These are phyloP conservation scores for Tulasnella sp. DNA, from an alignment of 768 basidiomycete species.

Conservation along the genomic window DNA sequence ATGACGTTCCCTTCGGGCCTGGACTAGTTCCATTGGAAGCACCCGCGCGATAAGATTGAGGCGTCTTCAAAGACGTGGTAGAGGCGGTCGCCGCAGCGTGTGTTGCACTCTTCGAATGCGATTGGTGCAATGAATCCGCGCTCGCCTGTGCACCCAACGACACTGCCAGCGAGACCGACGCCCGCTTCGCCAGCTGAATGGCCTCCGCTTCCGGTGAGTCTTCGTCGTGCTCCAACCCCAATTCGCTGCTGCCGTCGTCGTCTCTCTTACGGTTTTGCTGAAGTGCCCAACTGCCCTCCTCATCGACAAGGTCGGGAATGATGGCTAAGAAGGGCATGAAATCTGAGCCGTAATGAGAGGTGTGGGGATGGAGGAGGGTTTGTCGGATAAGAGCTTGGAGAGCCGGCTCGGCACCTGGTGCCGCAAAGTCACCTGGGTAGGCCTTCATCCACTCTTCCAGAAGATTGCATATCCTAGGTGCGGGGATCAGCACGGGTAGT, in stretches of 20 bases:
- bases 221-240: not conserved
- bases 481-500: not conserved
- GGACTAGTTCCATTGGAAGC: not conserved
- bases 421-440: constrained; percentile 74
- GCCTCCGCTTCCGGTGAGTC: constrained; percentile 13
- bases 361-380: constrained; percentile 68
- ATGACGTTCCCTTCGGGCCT: not conserved
- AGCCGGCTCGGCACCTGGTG: constrained; percentile 62
- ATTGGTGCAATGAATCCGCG: not conserved
- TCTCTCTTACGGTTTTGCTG: constrained; percentile 41
- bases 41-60: not conserved
- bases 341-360: constrained; percentile 77
- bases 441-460: constrained; percentile 69
- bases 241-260: constrained; percentile 1
- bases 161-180: not conserved
- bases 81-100: not conserved
- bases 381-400: constrained; percentile 70
- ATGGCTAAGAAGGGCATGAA: constrained; percentile 72
- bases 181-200: not conserved
- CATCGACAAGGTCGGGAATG: constrained; percentile 54
- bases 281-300: constrained; percentile 66
- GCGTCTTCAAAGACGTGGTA: not conserved
- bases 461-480: constrained; percentile 63
- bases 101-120: not conserved
- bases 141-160: not conserved